phyloP scores from a whole-genome alignment of 306 rosid genomes.

The Cicer chorassanicum region DNA sequence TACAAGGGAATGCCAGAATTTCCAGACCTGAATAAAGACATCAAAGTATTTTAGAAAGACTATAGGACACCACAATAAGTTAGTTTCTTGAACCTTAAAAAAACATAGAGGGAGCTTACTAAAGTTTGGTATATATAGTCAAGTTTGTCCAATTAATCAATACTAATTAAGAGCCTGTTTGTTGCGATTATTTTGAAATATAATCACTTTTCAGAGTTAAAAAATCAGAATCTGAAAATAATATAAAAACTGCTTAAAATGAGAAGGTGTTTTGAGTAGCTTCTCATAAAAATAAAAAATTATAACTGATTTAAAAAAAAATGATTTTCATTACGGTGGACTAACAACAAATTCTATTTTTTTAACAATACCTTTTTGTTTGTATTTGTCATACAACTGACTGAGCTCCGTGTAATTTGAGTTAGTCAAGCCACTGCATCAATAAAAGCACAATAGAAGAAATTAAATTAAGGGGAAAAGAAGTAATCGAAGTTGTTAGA shows the following conservation, averaged over 20 bases:
- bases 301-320: too few species aligned
- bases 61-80: background rate
- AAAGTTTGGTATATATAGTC: background rate
- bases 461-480: constrained; percentile 1
- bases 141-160: background rate
- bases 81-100: constrained; percentile 22
- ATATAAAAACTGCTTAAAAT: too few species aligned
- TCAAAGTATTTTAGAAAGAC: constrained; percentile 13
- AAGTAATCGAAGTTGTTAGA: background rate
- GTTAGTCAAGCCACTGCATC: constrained; percentile 94
- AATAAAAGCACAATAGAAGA: constrained; percentile 36
- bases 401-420: constrained; percentile 94
- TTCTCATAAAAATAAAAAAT: too few species aligned
- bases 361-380: constrained; percentile 62
- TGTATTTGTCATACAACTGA: constrained; percentile 86
- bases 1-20: constrained; percentile 96
- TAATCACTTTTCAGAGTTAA: too few species aligned
- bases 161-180: too few species aligned
- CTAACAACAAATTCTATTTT: too few species aligned
- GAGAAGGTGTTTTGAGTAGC: too few species aligned
- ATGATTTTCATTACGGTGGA: too few species aligned
- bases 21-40: constrained; percentile 65
- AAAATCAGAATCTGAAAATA: too few species aligned
- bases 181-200: too few species aligned
- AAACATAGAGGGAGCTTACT: background rate